Base-by-base conservation (phyloP, 257 asterid genomes). In the Gynochthodes officinalis region DNA sequence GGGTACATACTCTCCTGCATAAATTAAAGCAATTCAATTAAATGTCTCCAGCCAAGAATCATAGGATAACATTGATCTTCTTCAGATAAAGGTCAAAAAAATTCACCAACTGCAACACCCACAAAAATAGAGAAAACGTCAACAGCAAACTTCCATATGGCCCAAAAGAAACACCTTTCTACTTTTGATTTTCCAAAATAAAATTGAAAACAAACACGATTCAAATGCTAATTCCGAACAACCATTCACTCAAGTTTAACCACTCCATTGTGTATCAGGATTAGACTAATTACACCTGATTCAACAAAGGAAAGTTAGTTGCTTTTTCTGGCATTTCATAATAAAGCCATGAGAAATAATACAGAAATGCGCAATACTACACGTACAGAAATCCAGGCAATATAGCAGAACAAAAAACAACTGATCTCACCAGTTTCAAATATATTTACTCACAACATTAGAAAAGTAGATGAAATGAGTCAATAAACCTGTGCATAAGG, bases 1-100 rank as follows among this genome's bases (percentile, higher is more conserved):
- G 97, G 87, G 83, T 84, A 87, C 69, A 80, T 80, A 75, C 66
- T 86, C 79, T 83, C 98, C 98, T 93, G 90, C 84, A 80, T 44
- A 82, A 69, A 78, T 64, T 53, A 66, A 64, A 67, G 70, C 39
- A 78, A 69, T 69, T 79, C 73, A 78, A 30, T 54, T 59, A 40
- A 21, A 35, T 27, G 43, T 63, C 40, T 72, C 55, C 63, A 54
- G 69, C 21, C 53, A 49, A 70, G 37, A 27, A 52, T 60, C 39
- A 37, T 40, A 37, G 1, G 44, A 12, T 52, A 21, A 37, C 33
- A 69, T 33, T 4, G 37, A 48, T 16, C 49, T 23, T 21, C 28
- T 11, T 10, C 19, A 25, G 12, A 35, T 3, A 44, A 46, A 33
- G 1, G 27, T 12, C 49, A 23, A 43, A 40, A 44, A 15, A 9